A percentile compares a stretch with the other conserved stretches of the same genome.
phyloP scores from a whole-genome alignment of 2,329 filamentous ascomycete species.

The Colletotrichum tropicale region DNA sequence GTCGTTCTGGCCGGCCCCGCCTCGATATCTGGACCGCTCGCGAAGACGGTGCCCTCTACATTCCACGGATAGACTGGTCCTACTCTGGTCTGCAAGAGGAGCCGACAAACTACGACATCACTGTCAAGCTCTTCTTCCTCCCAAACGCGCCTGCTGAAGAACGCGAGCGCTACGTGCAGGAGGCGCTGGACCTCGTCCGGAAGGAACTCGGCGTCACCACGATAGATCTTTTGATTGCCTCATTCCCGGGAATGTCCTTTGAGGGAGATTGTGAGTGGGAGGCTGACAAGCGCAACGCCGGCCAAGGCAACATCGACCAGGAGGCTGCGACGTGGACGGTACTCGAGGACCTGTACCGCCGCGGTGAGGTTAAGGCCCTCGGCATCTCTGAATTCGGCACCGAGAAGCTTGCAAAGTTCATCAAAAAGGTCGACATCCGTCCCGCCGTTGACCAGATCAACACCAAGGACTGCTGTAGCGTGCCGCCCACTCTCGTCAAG shows the following conservation, averaged over 20 bases:
- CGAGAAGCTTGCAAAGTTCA: slow-evolving; percentile 78
- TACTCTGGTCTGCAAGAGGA: slow-evolving; percentile 79
- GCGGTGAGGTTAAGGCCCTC: slow-evolving; percentile 75
- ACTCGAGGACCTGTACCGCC: slow-evolving; percentile 74
- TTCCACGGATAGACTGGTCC: slow-evolving; percentile 79
- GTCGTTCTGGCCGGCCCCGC: slow-evolving; percentile 28
- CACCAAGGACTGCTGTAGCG: slow-evolving; percentile 92
- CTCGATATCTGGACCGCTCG: slow-evolving; percentile 71
- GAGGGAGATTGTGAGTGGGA: slow-evolving; percentile 90
- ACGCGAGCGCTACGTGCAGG: slow-evolving; percentile 72
- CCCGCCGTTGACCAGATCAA: slow-evolving; percentile 96
- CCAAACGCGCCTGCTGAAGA: slow-evolving; percentile 69
- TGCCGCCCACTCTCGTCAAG: slow-evolving; percentile 83
- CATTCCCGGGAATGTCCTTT: slow-evolving; percentile 92
- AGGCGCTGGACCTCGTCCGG: slow-evolving; percentile 81
- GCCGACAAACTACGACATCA: slow-evolving; percentile 86
- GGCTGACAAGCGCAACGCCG: slow-evolving; percentile 65
- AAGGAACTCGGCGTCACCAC: slow-evolving; percentile 77
- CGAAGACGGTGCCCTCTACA: slow-evolving; percentile 64
- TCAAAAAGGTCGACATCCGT: slow-evolving; percentile 71
- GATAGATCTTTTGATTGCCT: slow-evolving; percentile 89
- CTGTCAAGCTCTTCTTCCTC: slow-evolving; percentile 93
- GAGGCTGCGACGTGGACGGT: slow-evolving; percentile 72
- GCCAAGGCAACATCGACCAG: slow-evolving; percentile 69
- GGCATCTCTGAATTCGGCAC: slow-evolving; percentile 93